Percentiles rank a stretch among this genome's conserved stretches.
These are phyloP conservation scores for Tricholoma bakamatsutake DNA, from an alignment of 768 basidiomycete genomes.

Conservation along the genomic window DNA sequence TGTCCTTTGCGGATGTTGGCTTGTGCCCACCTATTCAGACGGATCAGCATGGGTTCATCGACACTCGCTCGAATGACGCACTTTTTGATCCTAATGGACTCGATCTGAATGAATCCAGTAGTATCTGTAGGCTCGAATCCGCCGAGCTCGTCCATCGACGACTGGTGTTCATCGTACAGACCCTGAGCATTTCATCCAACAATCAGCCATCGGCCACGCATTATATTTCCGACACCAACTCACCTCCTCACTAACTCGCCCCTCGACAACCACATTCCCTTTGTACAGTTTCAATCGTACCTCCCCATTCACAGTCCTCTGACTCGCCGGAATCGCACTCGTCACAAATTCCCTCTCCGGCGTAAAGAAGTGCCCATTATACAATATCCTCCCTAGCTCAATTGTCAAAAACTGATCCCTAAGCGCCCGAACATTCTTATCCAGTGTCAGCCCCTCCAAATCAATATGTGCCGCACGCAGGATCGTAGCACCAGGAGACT, in stretches of 20 bases:
- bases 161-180: conserved; percentile 91
- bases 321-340: conserved; percentile 86
- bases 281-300: conserved; percentile 92
- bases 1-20: conserved; percentile 83
- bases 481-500: conserved; percentile 95
- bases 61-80: conserved; percentile 31
- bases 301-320: conserved; percentile 92
- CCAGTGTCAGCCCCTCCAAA: conserved; percentile 94
- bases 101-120: conserved; percentile 94
- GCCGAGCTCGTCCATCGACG: conserved; percentile 98
- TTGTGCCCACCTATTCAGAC: conserved; percentile 67
- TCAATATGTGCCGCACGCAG: conserved; percentile 94
- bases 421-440: conserved; percentile 91
- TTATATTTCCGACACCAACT: conserved; percentile 11
- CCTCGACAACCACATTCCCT: conserved; percentile 93
- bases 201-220: background rate
- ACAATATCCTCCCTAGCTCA: conserved; percentile 84
- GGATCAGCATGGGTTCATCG: background rate
- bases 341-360: conserved; percentile 96
- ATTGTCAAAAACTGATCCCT: conserved; percentile 94
- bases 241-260: conserved; percentile 83
- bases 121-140: conserved; percentile 97
- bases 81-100: conserved; percentile 98
- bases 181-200: conserved; percentile 41
- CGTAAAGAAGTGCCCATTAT: conserved; percentile 99